Evolutionary conservation across 768 basidiomycete species (phyloP).

Genomic region (Rossbeevera mucosa): DNA sequence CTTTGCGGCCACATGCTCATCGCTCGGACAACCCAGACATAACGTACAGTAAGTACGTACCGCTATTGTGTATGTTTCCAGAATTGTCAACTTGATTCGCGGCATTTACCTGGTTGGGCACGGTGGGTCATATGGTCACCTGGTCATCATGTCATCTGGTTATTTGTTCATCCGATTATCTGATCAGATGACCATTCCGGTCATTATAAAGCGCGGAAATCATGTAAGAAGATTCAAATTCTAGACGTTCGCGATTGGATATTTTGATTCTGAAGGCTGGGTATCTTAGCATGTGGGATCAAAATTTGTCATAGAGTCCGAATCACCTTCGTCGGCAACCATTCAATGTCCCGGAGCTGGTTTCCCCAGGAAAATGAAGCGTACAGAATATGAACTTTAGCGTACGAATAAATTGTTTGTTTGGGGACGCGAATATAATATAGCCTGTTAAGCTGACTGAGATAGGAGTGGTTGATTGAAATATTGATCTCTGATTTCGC

Average conservation of each 20-base stretch:
- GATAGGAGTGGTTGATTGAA: no score
- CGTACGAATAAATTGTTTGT: not conserved
- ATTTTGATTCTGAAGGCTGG: not conserved
- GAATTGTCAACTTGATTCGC: not conserved
- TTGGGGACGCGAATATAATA: not conserved
- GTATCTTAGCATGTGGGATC: not conserved
- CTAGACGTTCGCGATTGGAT: not conserved
- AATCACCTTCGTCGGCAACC: not conserved
- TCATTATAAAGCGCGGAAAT: not conserved
- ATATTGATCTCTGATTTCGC: not conserved
- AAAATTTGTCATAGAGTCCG: not conserved
- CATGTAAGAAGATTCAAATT: not conserved
- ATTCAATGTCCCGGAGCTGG: not conserved
- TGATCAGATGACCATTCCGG: not conserved
- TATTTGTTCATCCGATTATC: not conserved
- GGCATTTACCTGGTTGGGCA: not conserved
- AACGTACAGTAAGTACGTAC: not conserved
- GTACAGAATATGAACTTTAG: no score
- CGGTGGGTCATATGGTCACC: slow-evolving; percentile 2
- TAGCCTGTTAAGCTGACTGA: no score
- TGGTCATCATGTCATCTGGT: not conserved
- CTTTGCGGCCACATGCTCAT: not conserved
- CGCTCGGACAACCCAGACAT: not conserved
- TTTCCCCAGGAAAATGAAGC: no score
- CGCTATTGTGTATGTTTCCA: not conserved